These are phyloP conservation scores for Leccinum solheimii DNA, from an alignment of 1,284 basidiomycete species.

Conservation along the genomic window DNA sequence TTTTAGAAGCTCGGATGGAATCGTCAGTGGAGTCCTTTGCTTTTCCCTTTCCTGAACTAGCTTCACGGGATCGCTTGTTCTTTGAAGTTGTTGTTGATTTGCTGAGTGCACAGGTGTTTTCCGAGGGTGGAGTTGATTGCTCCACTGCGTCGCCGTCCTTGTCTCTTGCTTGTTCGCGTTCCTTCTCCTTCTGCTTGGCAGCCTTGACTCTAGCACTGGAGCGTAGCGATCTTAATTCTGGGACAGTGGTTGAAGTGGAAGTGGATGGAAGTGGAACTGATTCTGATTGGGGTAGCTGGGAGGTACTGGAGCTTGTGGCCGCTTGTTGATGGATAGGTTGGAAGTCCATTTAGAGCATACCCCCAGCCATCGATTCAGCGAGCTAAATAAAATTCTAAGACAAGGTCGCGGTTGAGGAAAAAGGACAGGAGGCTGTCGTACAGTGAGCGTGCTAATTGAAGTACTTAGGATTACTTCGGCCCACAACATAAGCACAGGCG, in stretches of 20 bases:
- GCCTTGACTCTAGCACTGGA: slow-evolving; percentile 77
- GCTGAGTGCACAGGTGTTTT: slow-evolving; percentile 41
- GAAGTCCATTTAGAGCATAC: slow-evolving; percentile 85
- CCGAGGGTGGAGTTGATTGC: slow-evolving; percentile 38
- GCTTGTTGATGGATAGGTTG: slow-evolving; percentile 64
- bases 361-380: slow-evolving; percentile 75
- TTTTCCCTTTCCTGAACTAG: slow-evolving; percentile 57
- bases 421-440: slow-evolving; percentile 23
- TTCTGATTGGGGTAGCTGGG: slow-evolving; percentile 41
- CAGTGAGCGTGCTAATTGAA: slow-evolving; percentile 30
- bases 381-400: slow-evolving; percentile 21
- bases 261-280: slow-evolving; percentile 37
- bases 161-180: slow-evolving; percentile 43
- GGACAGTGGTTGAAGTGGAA: slow-evolving; percentile 34
- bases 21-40: slow-evolving; percentile 58
- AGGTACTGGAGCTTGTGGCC: slow-evolving; percentile 61
- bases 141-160: slow-evolving; percentile 44
- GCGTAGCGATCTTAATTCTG: slow-evolving; percentile 56
- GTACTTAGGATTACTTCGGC: slow-evolving; percentile 26
- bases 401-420: slow-evolving; percentile 30
- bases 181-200: slow-evolving; percentile 65
- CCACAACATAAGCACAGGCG: slow-evolving; percentile 29
- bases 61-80: slow-evolving; percentile 58
- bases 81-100: slow-evolving; percentile 42
- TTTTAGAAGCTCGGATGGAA: slow-evolving; percentile 51